These are phyloP conservation scores for Solioccasus polychromus DNA, from an alignment of 768 basidiomycete genomes.

Conservation along the genomic window DNA sequence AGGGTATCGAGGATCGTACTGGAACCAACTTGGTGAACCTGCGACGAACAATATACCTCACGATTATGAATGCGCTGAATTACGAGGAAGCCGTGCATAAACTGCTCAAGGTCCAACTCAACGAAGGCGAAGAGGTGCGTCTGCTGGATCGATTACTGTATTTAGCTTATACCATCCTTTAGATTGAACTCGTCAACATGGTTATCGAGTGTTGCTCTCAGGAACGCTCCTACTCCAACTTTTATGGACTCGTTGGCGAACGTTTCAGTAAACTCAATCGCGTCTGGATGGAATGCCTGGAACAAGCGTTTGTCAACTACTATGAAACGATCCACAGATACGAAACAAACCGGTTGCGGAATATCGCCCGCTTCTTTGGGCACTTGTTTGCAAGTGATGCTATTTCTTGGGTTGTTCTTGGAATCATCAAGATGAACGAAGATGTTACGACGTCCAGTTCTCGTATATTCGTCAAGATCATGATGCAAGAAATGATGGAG, in stretches of 20 bases:
- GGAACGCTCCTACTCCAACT: conserved; percentile 96
- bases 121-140: conserved; percentile 90
- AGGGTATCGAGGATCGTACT: conserved; percentile 92
- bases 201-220: conserved; percentile 99
- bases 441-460: conserved; percentile 95
- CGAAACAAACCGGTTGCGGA: conserved; percentile 96
- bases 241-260: conserved; percentile 95
- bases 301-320: conserved; percentile 84
- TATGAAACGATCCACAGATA: conserved; percentile 98
- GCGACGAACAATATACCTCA: conserved; percentile 90
- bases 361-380: conserved; percentile 96
- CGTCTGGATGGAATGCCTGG: conserved; percentile 88
- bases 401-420: conserved; percentile 84
- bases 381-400: conserved; percentile 85
- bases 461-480: conserved; percentile 96
- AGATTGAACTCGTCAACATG: conserved; percentile 98
- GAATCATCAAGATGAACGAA: conserved; percentile 89
- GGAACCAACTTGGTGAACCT: conserved; percentile 96
- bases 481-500: conserved; percentile 95
- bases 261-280: conserved; percentile 96
- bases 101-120: conserved; percentile 85
- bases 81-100: conserved; percentile 99
- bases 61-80: conserved; percentile 98
- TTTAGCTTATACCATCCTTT: too few species aligned
- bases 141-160: neutral